These are phyloP conservation scores for Sclerotinia minor DNA, from an alignment of 2,329 filamentous ascomycete species.

Conservation along the genomic window DNA sequence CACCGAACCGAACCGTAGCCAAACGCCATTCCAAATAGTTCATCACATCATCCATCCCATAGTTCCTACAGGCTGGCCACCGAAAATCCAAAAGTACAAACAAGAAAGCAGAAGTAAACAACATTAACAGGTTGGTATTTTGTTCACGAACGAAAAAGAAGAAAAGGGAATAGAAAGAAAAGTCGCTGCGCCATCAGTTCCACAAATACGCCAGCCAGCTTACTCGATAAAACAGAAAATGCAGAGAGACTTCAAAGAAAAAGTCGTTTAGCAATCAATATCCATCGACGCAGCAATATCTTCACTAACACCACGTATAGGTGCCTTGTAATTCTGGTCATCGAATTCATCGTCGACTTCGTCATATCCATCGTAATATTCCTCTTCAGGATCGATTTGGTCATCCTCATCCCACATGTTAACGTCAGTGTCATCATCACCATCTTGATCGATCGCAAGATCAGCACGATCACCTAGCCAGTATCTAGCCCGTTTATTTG, in stretches of 20 bases:
- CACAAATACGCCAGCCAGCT: constrained; percentile 20
- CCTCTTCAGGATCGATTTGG: constrained; percentile 47
- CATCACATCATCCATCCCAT: constrained; percentile 24
- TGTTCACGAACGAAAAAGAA: neutral
- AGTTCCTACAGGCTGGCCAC: constrained; percentile 21
- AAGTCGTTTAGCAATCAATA: constrained; percentile 46
- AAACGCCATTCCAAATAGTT: constrained; percentile 23
- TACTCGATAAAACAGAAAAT: neutral
- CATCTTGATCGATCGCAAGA: constrained; percentile 46
- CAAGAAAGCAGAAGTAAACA: constrained; percentile 23
- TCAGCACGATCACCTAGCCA: constrained; percentile 74
- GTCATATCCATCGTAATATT: constrained; percentile 45
- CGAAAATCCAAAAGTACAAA: constrained; percentile 25
- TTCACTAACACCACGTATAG: constrained; percentile 59
- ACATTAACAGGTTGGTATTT: constrained; percentile 15
- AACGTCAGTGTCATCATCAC: constrained; percentile 46
- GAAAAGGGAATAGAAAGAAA: neutral
- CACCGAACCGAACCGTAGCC: constrained; percentile 25
- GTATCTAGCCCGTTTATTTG: constrained; percentile 79
- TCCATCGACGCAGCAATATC: constrained; percentile 65
- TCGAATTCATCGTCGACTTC: constrained; percentile 41
- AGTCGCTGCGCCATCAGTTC: constrained; percentile 27
- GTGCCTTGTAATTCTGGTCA: constrained; percentile 47
- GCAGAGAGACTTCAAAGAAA: constrained; percentile 7
- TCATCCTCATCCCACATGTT: constrained; percentile 47